These are phyloP conservation scores for Petunia axillaris DNA, from an alignment of 257 asterid genomes.

Conservation along the genomic window DNA sequence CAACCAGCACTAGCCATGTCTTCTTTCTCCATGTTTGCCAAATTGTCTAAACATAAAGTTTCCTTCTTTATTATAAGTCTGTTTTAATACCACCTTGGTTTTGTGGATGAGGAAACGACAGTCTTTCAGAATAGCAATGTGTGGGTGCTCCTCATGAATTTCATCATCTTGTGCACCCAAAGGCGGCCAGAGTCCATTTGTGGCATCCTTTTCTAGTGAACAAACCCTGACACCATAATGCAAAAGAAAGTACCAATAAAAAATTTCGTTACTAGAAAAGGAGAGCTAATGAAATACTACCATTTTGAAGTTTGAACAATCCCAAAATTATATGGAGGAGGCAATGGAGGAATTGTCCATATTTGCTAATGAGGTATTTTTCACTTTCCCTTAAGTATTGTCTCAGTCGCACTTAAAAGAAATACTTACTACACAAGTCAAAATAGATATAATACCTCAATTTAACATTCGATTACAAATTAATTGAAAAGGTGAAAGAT, in stretches of 20 bases:
- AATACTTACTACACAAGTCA: too few species aligned
- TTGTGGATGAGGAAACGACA: neutral
- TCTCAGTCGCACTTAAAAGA: too few species aligned
- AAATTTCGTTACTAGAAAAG: too few species aligned
- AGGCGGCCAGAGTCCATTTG: neutral
- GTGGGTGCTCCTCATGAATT: neutral
- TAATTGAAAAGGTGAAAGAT: too few species aligned
- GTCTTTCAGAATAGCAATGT: conserved; percentile 13
- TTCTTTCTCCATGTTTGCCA: neutral
- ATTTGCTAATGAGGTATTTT: too few species aligned
- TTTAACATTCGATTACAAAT: too few species aligned
- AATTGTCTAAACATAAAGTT: neutral
- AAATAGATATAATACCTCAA: too few species aligned
- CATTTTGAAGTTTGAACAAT: too few species aligned
- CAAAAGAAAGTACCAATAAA: neutral
- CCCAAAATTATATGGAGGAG: too few species aligned
- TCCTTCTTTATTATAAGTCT: conserved; percentile 14
- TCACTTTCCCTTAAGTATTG: too few species aligned
- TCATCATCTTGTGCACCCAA: neutral
- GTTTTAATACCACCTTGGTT: neutral
- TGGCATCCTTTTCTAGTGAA: conserved; percentile 11
- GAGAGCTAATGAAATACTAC: neutral
- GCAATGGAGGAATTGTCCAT: too few species aligned
- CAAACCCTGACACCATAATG: neutral
- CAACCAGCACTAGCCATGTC: neutral